Evolutionary conservation across 768 basidiomycete species (phyloP), one percentile per base, ranked within the genome.

Genomic region (Panellus pusillus): DNA sequence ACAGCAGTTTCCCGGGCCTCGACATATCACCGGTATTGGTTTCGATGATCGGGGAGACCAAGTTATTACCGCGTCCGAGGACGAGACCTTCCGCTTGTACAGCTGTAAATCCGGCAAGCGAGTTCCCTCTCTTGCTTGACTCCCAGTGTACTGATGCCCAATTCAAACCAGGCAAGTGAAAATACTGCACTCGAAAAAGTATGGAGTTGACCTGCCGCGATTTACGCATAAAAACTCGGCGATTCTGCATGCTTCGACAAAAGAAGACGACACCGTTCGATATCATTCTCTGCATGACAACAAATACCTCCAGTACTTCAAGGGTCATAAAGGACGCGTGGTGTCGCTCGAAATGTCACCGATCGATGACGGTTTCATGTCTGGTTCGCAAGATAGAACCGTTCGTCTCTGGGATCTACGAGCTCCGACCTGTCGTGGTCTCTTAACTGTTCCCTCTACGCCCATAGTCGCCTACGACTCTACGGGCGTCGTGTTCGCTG

Each of bases 231-330:
- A 90, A 66, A 86, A 82, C 61, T 83, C 85, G 0, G 83, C 87
- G 3, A 87, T 98, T 43, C 67, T 98, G 3, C 85, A 98, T 64
- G 90, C 95, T 8, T 95, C 92, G 5, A 98, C 95, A 15, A 98
- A 96, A 68, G 91, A 90, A 68, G 91, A 98, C 69, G 92, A 98
- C 66, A 93, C 90, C 0, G 82, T 98, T 61, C 84, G 97, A 41
- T 98, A 98, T 69, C 92, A 96, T 63, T 95, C 92, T 1, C 68
- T 96, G 45, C 93, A 98, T 70, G 93, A 96, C 79, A 98, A 97
- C 79, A 93, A 89, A 67, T 99, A 94, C 68, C 73, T 98, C 29
- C 84, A 89, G 60, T 99, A 99, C 73, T 98, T 97, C 78, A 88
- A 84, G 64, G 97, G 97, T 0, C 97, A 99, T 74, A 93, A 85